Conservation (phyloP, 352 stramenopile genomes). For the Globisporangium heterothallicum region DNA sequence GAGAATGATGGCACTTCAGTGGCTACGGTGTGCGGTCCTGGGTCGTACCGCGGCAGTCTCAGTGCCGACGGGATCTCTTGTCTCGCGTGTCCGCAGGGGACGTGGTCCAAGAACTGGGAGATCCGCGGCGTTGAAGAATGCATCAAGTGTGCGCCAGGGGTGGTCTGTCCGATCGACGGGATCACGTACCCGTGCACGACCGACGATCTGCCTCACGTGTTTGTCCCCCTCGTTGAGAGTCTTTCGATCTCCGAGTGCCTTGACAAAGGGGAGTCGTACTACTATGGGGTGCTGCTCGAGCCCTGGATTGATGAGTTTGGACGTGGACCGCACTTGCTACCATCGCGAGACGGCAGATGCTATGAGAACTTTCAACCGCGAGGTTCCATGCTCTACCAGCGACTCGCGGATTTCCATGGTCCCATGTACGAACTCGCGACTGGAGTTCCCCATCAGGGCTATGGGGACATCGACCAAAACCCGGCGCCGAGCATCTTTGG, state of each 20-base stretch:
- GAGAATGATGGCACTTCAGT: conserved; percentile 86
- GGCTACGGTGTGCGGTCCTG: conserved; percentile 89
- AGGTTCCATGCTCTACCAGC: conserved; percentile 90
- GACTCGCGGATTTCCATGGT: conserved; percentile 92
- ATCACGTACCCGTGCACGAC: conserved; percentile 92
- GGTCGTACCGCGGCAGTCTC: conserved; percentile 89
- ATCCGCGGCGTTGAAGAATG: conserved; percentile 93
- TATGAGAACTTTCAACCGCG: conserved; percentile 90
- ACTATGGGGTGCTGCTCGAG: conserved; percentile 93
- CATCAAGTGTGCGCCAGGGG: conserved; percentile 87
- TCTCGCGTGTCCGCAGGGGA: conserved; percentile 89
- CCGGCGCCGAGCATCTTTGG: conserved; percentile 80
- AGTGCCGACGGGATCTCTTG: conserved; percentile 88
- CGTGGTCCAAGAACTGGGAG: conserved; percentile 98
- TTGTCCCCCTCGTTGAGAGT: conserved; percentile 73
- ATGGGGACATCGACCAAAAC: conserved; percentile 80
- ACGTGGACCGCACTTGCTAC: conserved; percentile 87
- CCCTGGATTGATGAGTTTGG: conserved; percentile 94
- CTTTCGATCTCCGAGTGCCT: conserved; percentile 89
- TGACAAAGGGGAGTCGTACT: conserved; percentile 76
- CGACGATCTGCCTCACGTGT: conserved; percentile 92
- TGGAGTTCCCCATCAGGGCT: conserved; percentile 90
- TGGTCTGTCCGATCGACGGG: conserved; percentile 92
- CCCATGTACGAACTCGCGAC: conserved; percentile 91
- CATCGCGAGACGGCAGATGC: conserved; percentile 80